Conservation (phyloP, 345 rosid species). For the Hibiscus trionum region DNA sequence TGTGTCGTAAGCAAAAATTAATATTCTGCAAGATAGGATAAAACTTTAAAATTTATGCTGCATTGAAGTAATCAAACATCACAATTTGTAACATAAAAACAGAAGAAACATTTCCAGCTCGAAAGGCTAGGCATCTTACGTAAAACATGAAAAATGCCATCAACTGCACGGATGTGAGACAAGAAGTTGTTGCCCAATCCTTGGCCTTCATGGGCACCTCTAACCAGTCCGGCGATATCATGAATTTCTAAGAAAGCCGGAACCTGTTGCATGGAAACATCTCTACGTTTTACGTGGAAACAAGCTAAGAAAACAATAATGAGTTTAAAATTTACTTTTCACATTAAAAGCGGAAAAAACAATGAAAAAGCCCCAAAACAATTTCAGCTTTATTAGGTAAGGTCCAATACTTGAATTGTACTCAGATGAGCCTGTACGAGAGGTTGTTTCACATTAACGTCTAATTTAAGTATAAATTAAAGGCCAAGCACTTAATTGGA, state of each 20-base stretch:
- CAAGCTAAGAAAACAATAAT: background rate
- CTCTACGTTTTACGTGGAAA: background rate
- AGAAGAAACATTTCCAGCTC: background rate
- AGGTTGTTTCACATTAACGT: background rate
- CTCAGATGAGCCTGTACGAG: background rate
- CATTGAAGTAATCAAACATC: background rate
- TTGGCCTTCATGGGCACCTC: conserved; percentile 95
- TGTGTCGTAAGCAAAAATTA: background rate
- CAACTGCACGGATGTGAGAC: conserved; percentile 97
- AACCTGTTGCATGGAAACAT: conserved; percentile 33
- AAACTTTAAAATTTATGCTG: background rate
- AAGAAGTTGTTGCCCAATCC: conserved; percentile 95
- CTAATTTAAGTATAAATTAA: too few species aligned
- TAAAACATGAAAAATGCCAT: conserved; percentile 94
- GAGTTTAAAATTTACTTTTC: background rate
- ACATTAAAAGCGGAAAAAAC: background rate
- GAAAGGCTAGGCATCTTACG: conserved; percentile 39
- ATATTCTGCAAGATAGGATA: background rate
- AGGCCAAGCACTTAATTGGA: background rate
- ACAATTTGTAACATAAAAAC: background rate
- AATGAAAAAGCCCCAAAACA: background rate
- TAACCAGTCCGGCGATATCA: conserved; percentile 94
- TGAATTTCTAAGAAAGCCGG: conserved; percentile 93
- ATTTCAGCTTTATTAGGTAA: background rate
- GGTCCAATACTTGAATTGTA: background rate